These are phyloP conservation scores for Scutellaria galericulata DNA, from an alignment of 257 asterid species.

Conservation along the genomic window DNA sequence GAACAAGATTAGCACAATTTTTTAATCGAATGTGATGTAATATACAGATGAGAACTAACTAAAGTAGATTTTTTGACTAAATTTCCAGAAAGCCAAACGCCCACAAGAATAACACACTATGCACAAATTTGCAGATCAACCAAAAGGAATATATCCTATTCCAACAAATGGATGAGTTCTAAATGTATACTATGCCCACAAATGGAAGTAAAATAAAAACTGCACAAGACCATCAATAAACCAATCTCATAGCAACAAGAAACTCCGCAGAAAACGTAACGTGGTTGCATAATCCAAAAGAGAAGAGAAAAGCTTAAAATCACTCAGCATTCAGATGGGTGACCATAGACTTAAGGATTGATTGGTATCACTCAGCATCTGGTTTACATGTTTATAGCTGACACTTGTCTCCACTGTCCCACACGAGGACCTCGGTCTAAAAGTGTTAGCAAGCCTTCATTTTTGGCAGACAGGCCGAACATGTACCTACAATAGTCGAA, in stretches of 20 bases:
- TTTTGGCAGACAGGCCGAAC: conserved; percentile 72
- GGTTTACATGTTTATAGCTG: conserved; percentile 48
- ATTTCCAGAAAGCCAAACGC: conserved; percentile 40
- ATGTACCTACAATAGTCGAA: conserved; percentile 57
- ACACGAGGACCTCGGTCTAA: conserved; percentile 72
- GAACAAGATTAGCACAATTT: conserved; percentile 24
- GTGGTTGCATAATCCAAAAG: conserved; percentile 28
- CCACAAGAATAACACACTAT: conserved; percentile 30
- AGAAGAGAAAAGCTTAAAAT: conserved; percentile 26
- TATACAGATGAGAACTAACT: conserved; percentile 52
- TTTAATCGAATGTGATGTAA: conserved; percentile 33
- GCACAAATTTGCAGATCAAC: conserved; percentile 36
- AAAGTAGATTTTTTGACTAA: conserved; percentile 30
- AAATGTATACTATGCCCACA: conserved; percentile 37
- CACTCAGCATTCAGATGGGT: conserved; percentile 27
- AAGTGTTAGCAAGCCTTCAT: conserved; percentile 75
- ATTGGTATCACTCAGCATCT: conserved; percentile 17
- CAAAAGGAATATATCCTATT: conserved; percentile 34
- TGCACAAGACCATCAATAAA: conserved; percentile 40
- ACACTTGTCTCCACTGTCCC: conserved; percentile 68
- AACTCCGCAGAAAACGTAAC: conserved; percentile 15
- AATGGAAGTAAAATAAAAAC: conserved; percentile 39
- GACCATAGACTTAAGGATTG: conserved; percentile 34
- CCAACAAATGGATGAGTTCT: conserved; percentile 35
- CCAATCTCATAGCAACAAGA: conserved; percentile 38